A percentile compares a stretch with the other conserved stretches of the same genome.
These are phyloP conservation scores for Curvularia sp. DNA, from an alignment of 2,329 filamentous ascomycete species.

Conservation along the genomic window DNA sequence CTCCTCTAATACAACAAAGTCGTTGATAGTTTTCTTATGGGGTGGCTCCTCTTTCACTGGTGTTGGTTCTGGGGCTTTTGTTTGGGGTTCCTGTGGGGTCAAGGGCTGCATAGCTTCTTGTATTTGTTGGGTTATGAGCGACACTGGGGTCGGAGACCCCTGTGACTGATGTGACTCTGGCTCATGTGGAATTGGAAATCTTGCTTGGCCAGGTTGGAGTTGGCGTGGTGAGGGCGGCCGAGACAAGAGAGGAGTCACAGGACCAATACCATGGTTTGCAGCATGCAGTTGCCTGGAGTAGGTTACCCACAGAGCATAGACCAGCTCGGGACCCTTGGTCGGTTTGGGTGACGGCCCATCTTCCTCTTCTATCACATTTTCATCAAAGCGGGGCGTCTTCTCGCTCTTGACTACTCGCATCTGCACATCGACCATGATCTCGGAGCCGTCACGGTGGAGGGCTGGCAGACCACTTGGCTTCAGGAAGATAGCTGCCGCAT, in stretches of 20 bases:
- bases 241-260: slow-evolving; percentile 68
- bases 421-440: slow-evolving; percentile 93
- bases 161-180: slow-evolving; percentile 45
- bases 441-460: slow-evolving; percentile 86
- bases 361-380: slow-evolving; percentile 70
- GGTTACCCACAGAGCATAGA: slow-evolving; percentile 96
- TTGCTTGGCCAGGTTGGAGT: slow-evolving; percentile 76
- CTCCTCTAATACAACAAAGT: slow-evolving; percentile 92
- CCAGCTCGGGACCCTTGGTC: slow-evolving; percentile 69
- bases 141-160: slow-evolving; percentile 50
- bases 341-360: slow-evolving; percentile 52
- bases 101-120: slow-evolving; percentile 58
- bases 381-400: slow-evolving; percentile 56
- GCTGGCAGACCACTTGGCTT: slow-evolving; percentile 84
- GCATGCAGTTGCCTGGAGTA: slow-evolving; percentile 93
- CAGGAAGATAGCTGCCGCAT: slow-evolving; percentile 77
- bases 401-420: slow-evolving; percentile 96
- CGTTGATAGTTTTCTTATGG: slow-evolving; percentile 81
- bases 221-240: slow-evolving; percentile 77
- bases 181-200: slow-evolving; percentile 48
- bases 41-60: slow-evolving; percentile 30
- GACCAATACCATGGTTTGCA: slow-evolving; percentile 66
- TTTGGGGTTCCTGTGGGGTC: slow-evolving; percentile 50
- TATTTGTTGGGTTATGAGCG: slow-evolving; percentile 60
- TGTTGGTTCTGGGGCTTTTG: slow-evolving; percentile 22